Conservation (phyloP, 1,139 yeast genomes). For the Yamadazyma buinensis region DNA sequence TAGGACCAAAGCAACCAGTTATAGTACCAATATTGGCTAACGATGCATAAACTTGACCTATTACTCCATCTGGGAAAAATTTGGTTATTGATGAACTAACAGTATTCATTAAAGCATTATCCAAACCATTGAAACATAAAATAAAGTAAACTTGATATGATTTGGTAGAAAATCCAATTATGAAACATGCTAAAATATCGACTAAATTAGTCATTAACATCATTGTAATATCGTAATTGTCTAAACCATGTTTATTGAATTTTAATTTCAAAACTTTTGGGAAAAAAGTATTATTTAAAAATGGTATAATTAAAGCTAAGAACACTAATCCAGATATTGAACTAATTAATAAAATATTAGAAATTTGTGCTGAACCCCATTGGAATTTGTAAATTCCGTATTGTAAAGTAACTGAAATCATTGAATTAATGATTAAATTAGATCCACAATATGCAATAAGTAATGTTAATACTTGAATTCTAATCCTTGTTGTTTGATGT, state of each 20-base stretch:
- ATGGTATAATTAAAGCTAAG: conserved; percentile 2
- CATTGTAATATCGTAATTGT: conserved; percentile 3
- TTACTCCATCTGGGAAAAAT: conserved; percentile 7
- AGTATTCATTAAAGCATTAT: conserved; percentile 1
- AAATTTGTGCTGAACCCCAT: conserved; percentile 3
- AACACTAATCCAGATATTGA: background rate
- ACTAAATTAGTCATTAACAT: background rate
- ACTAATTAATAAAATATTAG: background rate
- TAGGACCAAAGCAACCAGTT: conserved; percentile 18
- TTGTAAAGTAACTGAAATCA: conserved; percentile 1
- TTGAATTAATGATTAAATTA: background rate
- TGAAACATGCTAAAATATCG: background rate
- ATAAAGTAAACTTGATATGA: background rate
- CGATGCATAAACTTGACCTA: conserved; percentile 9
- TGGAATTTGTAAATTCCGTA: conserved; percentile 3
- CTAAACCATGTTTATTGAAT: conserved; percentile 1
- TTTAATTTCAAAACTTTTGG: conserved; percentile 1
- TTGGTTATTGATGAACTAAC: conserved; percentile 7
- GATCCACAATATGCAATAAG: background rate
- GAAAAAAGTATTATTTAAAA: background rate
- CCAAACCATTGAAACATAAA: background rate
- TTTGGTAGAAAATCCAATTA: background rate
- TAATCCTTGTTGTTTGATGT: conserved; percentile 2
- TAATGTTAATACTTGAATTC: conserved; percentile 3
- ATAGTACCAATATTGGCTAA: conserved; percentile 12